Conservation (phyloP, 1,139 yeast species). For the Chernovozyma aurita region DNA sequence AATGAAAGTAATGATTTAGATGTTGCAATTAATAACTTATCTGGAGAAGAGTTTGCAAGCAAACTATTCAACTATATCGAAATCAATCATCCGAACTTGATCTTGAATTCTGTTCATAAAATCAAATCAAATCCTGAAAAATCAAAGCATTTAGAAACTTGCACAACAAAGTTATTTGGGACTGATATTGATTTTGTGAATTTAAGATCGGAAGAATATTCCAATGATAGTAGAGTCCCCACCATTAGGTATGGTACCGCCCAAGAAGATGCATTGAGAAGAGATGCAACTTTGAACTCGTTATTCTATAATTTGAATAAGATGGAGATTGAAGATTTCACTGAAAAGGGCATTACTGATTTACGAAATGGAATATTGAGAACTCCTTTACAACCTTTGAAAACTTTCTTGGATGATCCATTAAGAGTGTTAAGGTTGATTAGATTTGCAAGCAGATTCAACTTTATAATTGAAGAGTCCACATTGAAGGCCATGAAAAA, state of each 20-base stretch:
- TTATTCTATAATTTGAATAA: slow-evolving; percentile 77
- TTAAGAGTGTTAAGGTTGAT: slow-evolving; percentile 78
- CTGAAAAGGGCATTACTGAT: slow-evolving; percentile 71
- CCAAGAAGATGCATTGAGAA: slow-evolving; percentile 80
- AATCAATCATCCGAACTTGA: slow-evolving; percentile 36
- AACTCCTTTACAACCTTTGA: slow-evolving; percentile 80
- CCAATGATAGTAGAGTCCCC: slow-evolving; percentile 81
- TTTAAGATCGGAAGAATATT: slow-evolving; percentile 80
- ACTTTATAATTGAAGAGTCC: slow-evolving; percentile 57
- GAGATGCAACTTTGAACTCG: slow-evolving; percentile 95
- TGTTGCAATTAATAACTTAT: slow-evolving; percentile 76
- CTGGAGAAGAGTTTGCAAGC: slow-evolving; percentile 84
- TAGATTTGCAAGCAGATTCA: slow-evolving; percentile 78
- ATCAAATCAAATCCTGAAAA: slow-evolving; percentile 92
- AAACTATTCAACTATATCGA: slow-evolving; percentile 54
- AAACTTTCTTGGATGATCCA: slow-evolving; percentile 92
- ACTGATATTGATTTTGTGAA: slow-evolving; percentile 90
- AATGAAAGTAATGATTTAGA: slow-evolving; percentile 81
- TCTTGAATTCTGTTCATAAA: slow-evolving; percentile 60
- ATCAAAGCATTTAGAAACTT: slow-evolving; percentile 93
- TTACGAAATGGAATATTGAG: slow-evolving; percentile 64
- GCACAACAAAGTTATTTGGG: slow-evolving; percentile 81
- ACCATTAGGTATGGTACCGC: slow-evolving; percentile 78
- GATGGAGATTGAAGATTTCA: slow-evolving; percentile 74
- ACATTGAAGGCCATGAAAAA: slow-evolving; percentile 66